Evolutionary conservation across 2,329 filamentous ascomycete genomes (phyloP), one percentile per base, ranked within the genome.

Genomic region (Xylaria sp.): DNA sequence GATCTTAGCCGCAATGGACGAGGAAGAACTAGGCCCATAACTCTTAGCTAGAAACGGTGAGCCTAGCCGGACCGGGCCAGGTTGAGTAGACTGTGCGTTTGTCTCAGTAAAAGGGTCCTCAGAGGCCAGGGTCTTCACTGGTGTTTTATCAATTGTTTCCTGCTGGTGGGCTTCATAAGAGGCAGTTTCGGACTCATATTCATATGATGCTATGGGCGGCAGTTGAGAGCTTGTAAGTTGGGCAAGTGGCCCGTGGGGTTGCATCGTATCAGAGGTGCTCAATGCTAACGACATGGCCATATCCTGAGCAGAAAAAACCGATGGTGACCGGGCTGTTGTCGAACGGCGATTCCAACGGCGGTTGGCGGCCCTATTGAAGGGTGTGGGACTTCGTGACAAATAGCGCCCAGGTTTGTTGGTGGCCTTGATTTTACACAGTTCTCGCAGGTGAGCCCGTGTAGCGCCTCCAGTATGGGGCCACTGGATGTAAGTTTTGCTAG

Each of bases 381-480:
- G 88, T 2, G 88, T 88, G 41, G 86, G 85, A 74, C 84, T 89
- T 23, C 83, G 81, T 44, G 87, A 84, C 74, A 85, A 82, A 78
- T 83, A 86, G 37, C 82, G 83, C 34, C 79, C 81, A 66, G 80
- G 82, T 74, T 81, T 83, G 54, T 79, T 79, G 41, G 81, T 80
- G 62, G 85, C 84, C 76, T 86, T 87, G 54, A 83, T 80, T 77
- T 86, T 88, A 79, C 89, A 92, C 18, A 92, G 82, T 66, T 90
- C 88, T 61, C 89, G 83, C 2, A 92, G 82, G 68, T 90, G 88
- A 56, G 84, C 85, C 41, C 89, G 84, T 18, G 90, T 91, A 10
- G 89, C 87, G 56, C 86, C 87, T 73, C 85, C 86, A 2, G 88
- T 90, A 76, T 91, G 89, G 32, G 89, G 88, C 89, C 89, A 91